These are phyloP conservation scores for Cymbopogon flexuosus DNA, from an alignment of 202 grass and related monocot species.

Conservation along the genomic window DNA sequence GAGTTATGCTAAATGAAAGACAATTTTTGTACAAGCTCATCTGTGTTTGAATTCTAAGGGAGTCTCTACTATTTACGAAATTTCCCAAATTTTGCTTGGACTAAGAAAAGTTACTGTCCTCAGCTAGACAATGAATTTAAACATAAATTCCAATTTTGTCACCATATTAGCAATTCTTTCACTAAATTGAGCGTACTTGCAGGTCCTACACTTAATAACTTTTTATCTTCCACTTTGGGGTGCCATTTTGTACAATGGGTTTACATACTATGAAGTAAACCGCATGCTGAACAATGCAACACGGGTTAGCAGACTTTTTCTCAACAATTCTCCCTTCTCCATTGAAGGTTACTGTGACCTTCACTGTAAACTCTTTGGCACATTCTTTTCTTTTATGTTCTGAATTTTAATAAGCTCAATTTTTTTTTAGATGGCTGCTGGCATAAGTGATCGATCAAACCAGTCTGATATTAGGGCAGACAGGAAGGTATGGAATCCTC, in stretches of 20 bases:
- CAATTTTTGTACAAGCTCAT: too few species aligned
- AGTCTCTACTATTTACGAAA: background rate
- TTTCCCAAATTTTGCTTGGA: conserved; percentile 21
- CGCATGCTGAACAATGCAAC: conserved; percentile 92
- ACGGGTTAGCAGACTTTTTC: conserved; percentile 46
- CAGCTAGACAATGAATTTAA: background rate
- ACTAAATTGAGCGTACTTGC: conserved; percentile 34
- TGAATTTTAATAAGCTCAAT: conserved; percentile 29
- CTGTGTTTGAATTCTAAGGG: background rate
- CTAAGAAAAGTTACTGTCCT: background rate
- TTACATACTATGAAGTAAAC: conserved; percentile 94
- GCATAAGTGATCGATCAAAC: conserved; percentile 71
- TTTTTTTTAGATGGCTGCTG: conserved; percentile 90
- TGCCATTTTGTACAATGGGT: conserved; percentile 96
- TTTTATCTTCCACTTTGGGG: conserved; percentile 96
- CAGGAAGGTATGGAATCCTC: conserved; percentile 61
- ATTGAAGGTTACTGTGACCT: background rate
- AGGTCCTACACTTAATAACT: conserved; percentile 83
- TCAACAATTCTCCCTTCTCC: conserved; percentile 25
- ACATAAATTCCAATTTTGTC: background rate
- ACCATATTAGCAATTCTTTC: background rate
- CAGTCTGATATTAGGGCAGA: conserved; percentile 72
- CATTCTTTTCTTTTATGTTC: conserved; percentile 31
- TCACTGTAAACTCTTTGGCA: conserved; percentile 1
- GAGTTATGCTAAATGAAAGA: background rate